A percentile compares a stretch with the other conserved stretches of the same genome.
Evolutionary conservation across 495 filamentous ascomycete species (phyloP).

Genomic region (Sphaerosporella brunnea): DNA sequence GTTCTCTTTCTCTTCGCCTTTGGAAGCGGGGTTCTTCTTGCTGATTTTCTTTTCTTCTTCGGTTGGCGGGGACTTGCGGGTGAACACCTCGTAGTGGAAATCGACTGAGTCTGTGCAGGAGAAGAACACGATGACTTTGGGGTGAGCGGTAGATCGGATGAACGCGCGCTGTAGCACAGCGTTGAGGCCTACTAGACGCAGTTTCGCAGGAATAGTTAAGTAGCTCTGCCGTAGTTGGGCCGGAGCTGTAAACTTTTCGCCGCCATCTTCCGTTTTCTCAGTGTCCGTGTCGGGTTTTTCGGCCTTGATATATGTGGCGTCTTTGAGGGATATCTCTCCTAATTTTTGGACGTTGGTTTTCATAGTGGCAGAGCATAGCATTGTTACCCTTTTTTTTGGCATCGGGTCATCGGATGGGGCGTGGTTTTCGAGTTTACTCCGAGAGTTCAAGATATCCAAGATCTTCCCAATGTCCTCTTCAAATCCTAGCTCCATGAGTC

Average conservation of each 20-base stretch:
- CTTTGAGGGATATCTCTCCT: conserved; percentile 84
- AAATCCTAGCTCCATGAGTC: conserved; percentile 88
- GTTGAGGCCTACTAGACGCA: conserved; percentile 70
- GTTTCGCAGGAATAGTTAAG: conserved; percentile 67
- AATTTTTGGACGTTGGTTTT: conserved; percentile 87
- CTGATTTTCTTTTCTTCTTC: background rate
- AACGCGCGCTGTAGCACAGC: conserved; percentile 73
- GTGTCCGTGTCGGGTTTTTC: conserved; percentile 34
- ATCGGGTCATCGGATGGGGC: conserved; percentile 30
- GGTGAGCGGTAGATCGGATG: conserved; percentile 64
- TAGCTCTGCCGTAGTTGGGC: conserved; percentile 86
- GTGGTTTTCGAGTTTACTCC: conserved; percentile 36
- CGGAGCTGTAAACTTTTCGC: conserved; percentile 59
- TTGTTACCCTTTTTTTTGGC: conserved; percentile 59
- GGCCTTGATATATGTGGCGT: conserved; percentile 71
- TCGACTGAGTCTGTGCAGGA: conserved; percentile 94
- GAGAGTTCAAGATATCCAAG: conserved; percentile 60
- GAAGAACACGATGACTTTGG: conserved; percentile 91
- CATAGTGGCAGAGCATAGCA: conserved; percentile 93
- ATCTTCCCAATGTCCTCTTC: conserved; percentile 78
- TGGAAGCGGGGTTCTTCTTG: background rate
- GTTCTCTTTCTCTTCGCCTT: background rate
- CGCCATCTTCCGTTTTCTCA: conserved; percentile 33
- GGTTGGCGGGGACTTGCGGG: conserved; percentile 12
- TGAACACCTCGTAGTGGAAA: conserved; percentile 85